These are phyloP conservation scores for Vickermania spadyakhi DNA, from an alignment of 208 protist species.

Conservation along the genomic window DNA sequence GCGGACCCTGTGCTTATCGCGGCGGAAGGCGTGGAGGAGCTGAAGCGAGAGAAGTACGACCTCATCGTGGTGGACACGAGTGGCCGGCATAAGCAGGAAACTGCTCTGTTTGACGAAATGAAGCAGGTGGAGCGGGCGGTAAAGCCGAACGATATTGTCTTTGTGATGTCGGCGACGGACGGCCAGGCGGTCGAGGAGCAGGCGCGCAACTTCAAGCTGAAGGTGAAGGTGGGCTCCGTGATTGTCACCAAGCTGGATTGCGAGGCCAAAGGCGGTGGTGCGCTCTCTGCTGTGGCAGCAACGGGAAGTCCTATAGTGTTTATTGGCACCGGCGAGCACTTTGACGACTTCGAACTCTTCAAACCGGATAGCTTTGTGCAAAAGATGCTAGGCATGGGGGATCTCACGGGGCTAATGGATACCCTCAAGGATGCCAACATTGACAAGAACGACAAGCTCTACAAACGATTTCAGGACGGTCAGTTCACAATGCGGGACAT, in stretches of 20 bases:
- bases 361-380: constrained; percentile 82
- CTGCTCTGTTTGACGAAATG: constrained; percentile 98
- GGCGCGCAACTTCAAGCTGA: constrained; percentile 84
- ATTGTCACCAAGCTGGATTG: constrained; percentile 99
- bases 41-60: constrained; percentile 95
- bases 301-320: constrained; percentile 98
- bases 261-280: constrained; percentile 98
- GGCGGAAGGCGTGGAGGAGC: constrained; percentile 93
- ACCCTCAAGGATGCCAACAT: constrained; percentile 90
- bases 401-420: constrained; percentile 90
- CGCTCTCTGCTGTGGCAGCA: constrained; percentile 94
- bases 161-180: constrained; percentile 97
- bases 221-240: constrained; percentile 94
- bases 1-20: constrained; percentile 96
- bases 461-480: constrained; percentile 87
- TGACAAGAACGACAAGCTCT: constrained; percentile 74
- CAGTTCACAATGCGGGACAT: constrained; percentile 95
- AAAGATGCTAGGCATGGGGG: constrained; percentile 94
- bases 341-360: constrained; percentile 95
- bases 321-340: constrained; percentile 98
- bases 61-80: constrained; percentile 99
- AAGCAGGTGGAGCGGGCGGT: constrained; percentile 84
- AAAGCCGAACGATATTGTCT: constrained; percentile 95
- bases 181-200: constrained; percentile 97
- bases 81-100: constrained; percentile 98